phyloP scores from a whole-genome alignment of 371 early-diverging fungal genomes.

The Umbelopsis sp. region DNA sequence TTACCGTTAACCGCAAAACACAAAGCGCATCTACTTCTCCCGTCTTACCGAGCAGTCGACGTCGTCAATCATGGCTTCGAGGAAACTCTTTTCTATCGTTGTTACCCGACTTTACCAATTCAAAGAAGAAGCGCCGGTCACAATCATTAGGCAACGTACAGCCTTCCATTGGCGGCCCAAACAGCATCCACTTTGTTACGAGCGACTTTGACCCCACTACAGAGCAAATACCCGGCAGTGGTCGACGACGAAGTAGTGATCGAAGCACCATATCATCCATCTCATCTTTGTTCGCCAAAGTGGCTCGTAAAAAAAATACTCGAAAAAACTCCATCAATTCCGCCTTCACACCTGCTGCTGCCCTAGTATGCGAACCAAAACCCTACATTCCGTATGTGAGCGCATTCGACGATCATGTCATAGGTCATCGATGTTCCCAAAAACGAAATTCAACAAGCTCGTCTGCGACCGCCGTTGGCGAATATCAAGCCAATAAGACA shows the following conservation, averaged over 20 bases:
- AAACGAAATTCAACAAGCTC: slow-evolving; percentile 11
- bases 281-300: slow-evolving; percentile 27
- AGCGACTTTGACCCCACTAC: background rate
- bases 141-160: slow-evolving; percentile 23
- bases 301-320: background rate
- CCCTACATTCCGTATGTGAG: slow-evolving; percentile 8
- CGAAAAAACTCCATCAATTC: slow-evolving; percentile 13
- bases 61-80: slow-evolving; percentile 14
- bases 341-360: slow-evolving; percentile 13
- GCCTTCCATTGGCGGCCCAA: background rate
- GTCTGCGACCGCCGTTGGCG: slow-evolving; percentile 12
- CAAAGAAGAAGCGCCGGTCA: slow-evolving; percentile 21
- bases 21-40: background rate
- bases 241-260: slow-evolving; percentile 3
- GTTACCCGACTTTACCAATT: background rate
- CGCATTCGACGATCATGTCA: slow-evolving; percentile 20
- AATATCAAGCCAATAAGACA: slow-evolving; percentile 19
- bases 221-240: background rate
- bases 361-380: background rate
- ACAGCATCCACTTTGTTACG: background rate
- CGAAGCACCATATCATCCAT: slow-evolving; percentile 23
- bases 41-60: background rate
- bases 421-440: background rate
- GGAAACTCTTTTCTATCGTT: background rate
- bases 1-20: background rate